Base-by-base conservation (phyloP, 768 basidiomycete species). In the Rhodocollybia butyracea region DNA sequence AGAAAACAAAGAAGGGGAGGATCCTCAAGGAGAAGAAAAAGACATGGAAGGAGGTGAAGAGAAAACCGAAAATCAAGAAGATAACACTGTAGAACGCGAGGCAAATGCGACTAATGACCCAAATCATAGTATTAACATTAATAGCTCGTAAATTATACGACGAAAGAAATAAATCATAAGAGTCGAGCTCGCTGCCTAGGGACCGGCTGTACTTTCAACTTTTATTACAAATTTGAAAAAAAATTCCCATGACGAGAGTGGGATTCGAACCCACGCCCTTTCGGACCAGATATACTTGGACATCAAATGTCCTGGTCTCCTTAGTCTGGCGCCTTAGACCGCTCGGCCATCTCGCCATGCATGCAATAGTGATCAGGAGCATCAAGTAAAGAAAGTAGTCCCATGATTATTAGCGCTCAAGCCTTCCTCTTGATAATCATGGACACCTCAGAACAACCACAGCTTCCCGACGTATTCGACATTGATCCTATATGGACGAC, bases 271-370 rank as follows among this genome's bases (percentile, higher is more conserved):
- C 34, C 34, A 36, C 34, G 34, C 34, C 7, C 34, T 7, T 36
- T 8, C 17, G 8, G 7, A 36, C 7, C 17, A 36, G 34, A 8
- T 8, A 36, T 36, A 36, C 34, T n/a, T n/a, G n/a, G n/a, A 17
- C 48, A 38, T 50, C 48, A 17, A 38, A 50, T 38, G 32, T 17
- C 32, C 22, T 38, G 48, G 48, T 50, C 48, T 53, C 84, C 84
- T 83, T 85, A 83, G 82, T 87, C 85, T 88, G 84, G 84, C 86
- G 86, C 86, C 86, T 88, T 87, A 85, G 86, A 88, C 85, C 86
- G 84, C 85, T 88, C 86, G 85, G 86, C 86, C 86, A 88, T 87
- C 84, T 85, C 81, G 69, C 75, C 75, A 59, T 60, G 11, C 24
- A 36, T 13, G 36, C 13, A 43, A 43, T 43, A 43, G 10, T 43